These are phyloP conservation scores for Globisporangium paddicum DNA, from an alignment of 352 stramenopile genomes.

Conservation along the genomic window DNA sequence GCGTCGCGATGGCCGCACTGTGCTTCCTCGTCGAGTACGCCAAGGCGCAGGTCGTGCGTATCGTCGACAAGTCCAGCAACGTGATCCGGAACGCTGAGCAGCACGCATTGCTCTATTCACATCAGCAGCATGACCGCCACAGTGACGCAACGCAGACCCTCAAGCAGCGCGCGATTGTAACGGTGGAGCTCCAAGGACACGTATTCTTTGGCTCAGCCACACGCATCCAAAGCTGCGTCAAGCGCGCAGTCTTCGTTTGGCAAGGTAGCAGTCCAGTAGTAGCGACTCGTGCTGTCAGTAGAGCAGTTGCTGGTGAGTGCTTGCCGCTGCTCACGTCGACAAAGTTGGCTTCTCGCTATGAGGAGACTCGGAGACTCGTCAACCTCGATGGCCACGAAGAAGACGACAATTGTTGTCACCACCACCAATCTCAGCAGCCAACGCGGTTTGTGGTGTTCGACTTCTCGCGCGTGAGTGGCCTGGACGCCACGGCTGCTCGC, in stretches of 20 bases:
- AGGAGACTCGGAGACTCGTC: constrained; percentile 19
- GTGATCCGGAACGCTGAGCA: constrained; percentile 60
- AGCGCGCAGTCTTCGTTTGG: constrained; percentile 52
- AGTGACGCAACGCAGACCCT: constrained; percentile 11
- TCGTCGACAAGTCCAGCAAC: constrained; percentile 60
- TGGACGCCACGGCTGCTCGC: constrained; percentile 71
- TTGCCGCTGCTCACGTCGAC: constrained; percentile 23
- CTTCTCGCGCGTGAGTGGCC: constrained; percentile 69
- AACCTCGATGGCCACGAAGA: constrained; percentile 52
- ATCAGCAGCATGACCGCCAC: constrained; percentile 7
- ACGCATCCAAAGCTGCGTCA: constrained; percentile 61
- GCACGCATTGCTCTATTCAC: constrained; percentile 41
- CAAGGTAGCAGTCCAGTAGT: not conserved
- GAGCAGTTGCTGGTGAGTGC: constrained; percentile 9
- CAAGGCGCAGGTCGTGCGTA: constrained; percentile 46
- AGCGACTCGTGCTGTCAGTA: not conserved
- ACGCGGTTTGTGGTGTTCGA: constrained; percentile 74
- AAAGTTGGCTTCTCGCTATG: not conserved
- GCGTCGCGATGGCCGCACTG: constrained; percentile 56
- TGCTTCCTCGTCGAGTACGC: constrained; percentile 82
- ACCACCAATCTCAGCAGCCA: not conserved
- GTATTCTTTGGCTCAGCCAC: constrained; percentile 79
- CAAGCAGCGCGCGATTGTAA: constrained; percentile 55
- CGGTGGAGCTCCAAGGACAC: constrained; percentile 61
- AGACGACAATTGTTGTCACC: constrained; percentile 2